phyloP scores from a whole-genome alignment of 495 filamentous ascomycete species.

The Sphaerosporella brunnea region DNA sequence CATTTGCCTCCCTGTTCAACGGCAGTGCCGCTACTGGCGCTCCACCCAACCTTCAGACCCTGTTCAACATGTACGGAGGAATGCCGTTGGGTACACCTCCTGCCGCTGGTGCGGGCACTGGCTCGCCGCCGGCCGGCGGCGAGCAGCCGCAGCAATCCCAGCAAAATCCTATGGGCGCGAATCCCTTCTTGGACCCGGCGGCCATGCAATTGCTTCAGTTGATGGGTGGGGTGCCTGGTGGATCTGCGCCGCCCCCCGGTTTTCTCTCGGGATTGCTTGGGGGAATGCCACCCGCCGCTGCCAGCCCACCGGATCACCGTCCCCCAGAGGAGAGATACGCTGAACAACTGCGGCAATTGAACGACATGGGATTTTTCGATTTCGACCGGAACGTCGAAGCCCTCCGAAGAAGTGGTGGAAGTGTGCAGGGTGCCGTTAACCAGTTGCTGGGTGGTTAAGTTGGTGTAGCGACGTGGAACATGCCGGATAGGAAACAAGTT shows the following conservation, averaged over 20 bases:
- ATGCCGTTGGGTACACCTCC: neutral
- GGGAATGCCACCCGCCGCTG: constrained; percentile 28
- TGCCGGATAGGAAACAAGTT: neutral
- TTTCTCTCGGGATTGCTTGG: constrained; percentile 16
- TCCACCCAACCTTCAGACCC: neutral
- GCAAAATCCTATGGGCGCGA: neutral
- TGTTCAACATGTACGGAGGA: neutral
- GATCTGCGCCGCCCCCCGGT: constrained; percentile 2
- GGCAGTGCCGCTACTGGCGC: neutral
- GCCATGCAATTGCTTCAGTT: constrained; percentile 4
- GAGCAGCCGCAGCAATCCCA: constrained; percentile 15
- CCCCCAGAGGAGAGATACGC: constrained; percentile 89
- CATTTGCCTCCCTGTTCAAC: constrained; percentile 54
- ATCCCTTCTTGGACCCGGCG: constrained; percentile 1
- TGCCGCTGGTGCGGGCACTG: constrained; percentile 1
- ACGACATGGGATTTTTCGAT: constrained; percentile 98
- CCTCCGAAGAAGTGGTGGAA: constrained; percentile 73
- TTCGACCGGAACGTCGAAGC: constrained; percentile 87
- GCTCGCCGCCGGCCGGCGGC: constrained; percentile 14
- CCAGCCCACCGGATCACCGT: constrained; percentile 51
- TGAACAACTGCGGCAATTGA: constrained; percentile 76
- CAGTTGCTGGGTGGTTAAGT: constrained; percentile 37
- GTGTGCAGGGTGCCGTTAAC: constrained; percentile 88
- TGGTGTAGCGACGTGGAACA: neutral
- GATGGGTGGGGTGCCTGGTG: constrained; percentile 12